Conservation (phyloP, 2,329 filamentous ascomycete genomes). For the Didymella arachidicola region DNA sequence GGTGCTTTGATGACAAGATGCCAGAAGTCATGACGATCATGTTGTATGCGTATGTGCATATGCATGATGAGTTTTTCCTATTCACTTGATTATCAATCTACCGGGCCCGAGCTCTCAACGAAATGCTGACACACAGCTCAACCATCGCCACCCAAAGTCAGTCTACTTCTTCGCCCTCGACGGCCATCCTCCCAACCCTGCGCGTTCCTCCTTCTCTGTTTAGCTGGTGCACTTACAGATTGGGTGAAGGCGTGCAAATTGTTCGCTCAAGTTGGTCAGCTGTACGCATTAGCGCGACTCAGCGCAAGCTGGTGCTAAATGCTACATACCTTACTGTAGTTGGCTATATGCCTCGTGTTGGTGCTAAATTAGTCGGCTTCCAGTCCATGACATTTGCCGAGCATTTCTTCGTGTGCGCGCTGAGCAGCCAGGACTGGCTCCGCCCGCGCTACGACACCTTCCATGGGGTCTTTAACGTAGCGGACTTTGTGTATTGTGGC, state of each 20-base stretch:
- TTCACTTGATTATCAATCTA: not conserved
- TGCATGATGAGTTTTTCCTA: not conserved
- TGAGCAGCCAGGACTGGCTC: too few relatives aligned
- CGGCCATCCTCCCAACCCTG: not conserved
- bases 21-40: not conserved
- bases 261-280: not conserved
- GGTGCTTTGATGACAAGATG: not conserved
- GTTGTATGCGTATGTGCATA: not conserved
- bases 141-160: not conserved
- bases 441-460: too few relatives aligned
- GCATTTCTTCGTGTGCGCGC: too few relatives aligned
- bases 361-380: too few relatives aligned
- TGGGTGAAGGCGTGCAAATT: not conserved
- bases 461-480: too few relatives aligned
- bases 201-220: not conserved
- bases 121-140: not conserved
- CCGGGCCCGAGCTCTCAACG: not conserved
- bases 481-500: too few relatives aligned
- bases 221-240: not conserved
- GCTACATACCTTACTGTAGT: not conserved
- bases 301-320: not conserved
- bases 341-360: too few relatives aligned
- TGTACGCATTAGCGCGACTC: not conserved
- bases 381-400: too few relatives aligned
- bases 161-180: not conserved